Conservation (phyloP, 352 stramenopile species). For the Phytopythium cucurbitacearum region DNA sequence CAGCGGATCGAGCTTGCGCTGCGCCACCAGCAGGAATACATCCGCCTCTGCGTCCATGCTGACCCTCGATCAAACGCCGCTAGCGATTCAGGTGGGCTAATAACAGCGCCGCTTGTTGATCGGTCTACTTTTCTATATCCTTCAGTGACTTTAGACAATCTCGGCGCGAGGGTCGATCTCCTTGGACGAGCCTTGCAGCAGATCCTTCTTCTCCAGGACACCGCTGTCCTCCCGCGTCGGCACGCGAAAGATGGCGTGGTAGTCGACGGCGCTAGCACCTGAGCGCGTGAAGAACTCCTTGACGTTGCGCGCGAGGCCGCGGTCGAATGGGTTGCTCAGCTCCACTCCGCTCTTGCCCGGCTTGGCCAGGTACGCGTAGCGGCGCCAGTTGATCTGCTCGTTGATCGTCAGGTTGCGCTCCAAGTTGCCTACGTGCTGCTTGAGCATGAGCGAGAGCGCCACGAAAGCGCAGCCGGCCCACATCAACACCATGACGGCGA, state of each 20-base stretch:
- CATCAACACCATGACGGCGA: constrained; percentile 55
- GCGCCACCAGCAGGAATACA: constrained; percentile 53
- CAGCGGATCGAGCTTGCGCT: constrained; percentile 30
- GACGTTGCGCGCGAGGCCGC: constrained; percentile 32
- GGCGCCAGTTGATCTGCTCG: constrained; percentile 80
- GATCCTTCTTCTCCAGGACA: background rate
- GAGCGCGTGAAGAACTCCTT: constrained; percentile 46
- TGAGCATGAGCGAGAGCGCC: constrained; percentile 54
- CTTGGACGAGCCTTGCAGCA: constrained; percentile 3
- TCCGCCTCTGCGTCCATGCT: constrained; percentile 13
- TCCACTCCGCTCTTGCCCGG: background rate
- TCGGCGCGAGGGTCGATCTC: background rate
- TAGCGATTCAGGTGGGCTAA: background rate
- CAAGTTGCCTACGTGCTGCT: constrained; percentile 64
- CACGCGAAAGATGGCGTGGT: constrained; percentile 32
- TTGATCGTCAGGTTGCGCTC: constrained; percentile 76
- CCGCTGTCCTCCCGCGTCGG: constrained; percentile 6
- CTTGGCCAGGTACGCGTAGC: constrained; percentile 55
- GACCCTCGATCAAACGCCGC: too few relatives aligned
- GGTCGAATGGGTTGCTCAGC: constrained; percentile 43
- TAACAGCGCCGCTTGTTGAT: background rate
- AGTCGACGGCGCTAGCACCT: constrained; percentile 27
- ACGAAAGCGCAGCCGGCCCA: constrained; percentile 46
- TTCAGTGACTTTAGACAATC: constrained; percentile 1
- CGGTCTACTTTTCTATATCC: constrained; percentile 2